Evolutionary conservation across 805 yeast species (phyloP).

Genomic region (Metschnikowia similis): DNA sequence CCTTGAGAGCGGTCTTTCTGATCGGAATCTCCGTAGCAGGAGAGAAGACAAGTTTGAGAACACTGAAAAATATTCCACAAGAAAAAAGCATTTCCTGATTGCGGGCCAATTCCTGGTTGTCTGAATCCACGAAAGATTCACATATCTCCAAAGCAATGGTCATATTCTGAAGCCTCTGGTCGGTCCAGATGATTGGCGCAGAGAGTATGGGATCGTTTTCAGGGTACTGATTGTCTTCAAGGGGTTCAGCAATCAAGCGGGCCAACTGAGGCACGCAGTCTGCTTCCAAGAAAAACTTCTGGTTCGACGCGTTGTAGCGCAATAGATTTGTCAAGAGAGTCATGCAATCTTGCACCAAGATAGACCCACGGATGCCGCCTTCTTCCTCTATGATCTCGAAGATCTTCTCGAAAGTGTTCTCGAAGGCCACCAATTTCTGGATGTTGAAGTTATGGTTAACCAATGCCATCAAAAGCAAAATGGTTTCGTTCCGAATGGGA

Average conservation of each 20-base stretch:
- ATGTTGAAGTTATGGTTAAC: conserved; percentile 79
- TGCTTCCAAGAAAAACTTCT: conserved; percentile 81
- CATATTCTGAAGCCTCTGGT: conserved; percentile 66
- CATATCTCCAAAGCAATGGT: conserved; percentile 67
- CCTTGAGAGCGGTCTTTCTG: conserved; percentile 63
- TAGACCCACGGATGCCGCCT: conserved; percentile 84
- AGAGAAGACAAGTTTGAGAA: conserved; percentile 67
- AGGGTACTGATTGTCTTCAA: conserved; percentile 30
- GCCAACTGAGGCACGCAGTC: conserved; percentile 69
- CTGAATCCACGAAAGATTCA: conserved; percentile 65
- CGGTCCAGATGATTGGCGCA: conserved; percentile 63
- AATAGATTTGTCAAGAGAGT: conserved; percentile 68
- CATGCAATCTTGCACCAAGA: conserved; percentile 88
- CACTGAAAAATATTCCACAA: conserved; percentile 60
- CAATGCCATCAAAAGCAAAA: conserved; percentile 75
- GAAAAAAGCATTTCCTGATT: conserved; percentile 61
- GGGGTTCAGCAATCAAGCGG: conserved; percentile 57
- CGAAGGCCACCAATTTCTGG: conserved; percentile 92
- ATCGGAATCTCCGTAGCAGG: conserved; percentile 59
- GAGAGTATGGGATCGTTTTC: conserved; percentile 16
- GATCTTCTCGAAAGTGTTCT: conserved; percentile 79
- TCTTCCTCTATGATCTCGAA: conserved; percentile 80
- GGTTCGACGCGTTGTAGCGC: conserved; percentile 84
- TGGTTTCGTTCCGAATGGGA: conserved; percentile 85
- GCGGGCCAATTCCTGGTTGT: conserved; percentile 54